Base-by-base conservation (phyloP, 805 yeast species). In the Spathaspora gorwiae region DNA sequence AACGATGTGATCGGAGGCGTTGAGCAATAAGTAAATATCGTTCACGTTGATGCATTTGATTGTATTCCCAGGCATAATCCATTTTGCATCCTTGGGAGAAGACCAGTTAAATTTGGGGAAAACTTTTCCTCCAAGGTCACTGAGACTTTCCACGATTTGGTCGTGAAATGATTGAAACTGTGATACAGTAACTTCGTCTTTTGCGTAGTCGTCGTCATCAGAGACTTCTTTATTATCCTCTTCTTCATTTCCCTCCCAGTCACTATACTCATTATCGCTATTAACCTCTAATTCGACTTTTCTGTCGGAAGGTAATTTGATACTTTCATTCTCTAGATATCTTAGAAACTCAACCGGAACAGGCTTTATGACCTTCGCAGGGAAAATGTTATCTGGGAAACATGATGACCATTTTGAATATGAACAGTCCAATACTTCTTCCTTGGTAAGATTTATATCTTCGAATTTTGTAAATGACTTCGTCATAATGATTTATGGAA, bases 91-190 rank as follows among this genome's bases (percentile, higher is more conserved):
- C 58, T 83, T 84, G 1, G 99, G 99, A 1, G 97, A 86, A 0
- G 97, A 89, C 99, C 99, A 94, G 69, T 94, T 94, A 54, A 92
- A 68, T 58, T 94, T 94, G 1, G 98, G 98, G 1, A 88, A 75
- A 2, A 90, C 88, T 1, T 79, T 66, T 0, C 85, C 84, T 40
- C 60, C 64, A 26, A 76, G 67, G 37, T 72, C 68, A 2, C 52
- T 48, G 11, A 94, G 76, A 0, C 72, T 57, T 0, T 54, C 47
- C 32, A 66, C 66, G 13, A 92, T 70, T 37, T 70, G 54, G 0
- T 66, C 54, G 56, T 90, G 95, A 15, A 90, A 67, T 0, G 78
- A 83, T 8, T 70, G 70, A 53, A 90, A 89, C 26, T 66, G 65
- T 2, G 48, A 53, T 1, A 77, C 64, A 0, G 86, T 31, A 8